Evolutionary conservation across 129 eudicot species (phyloP).

Genomic region (Artemisia argyi): DNA sequence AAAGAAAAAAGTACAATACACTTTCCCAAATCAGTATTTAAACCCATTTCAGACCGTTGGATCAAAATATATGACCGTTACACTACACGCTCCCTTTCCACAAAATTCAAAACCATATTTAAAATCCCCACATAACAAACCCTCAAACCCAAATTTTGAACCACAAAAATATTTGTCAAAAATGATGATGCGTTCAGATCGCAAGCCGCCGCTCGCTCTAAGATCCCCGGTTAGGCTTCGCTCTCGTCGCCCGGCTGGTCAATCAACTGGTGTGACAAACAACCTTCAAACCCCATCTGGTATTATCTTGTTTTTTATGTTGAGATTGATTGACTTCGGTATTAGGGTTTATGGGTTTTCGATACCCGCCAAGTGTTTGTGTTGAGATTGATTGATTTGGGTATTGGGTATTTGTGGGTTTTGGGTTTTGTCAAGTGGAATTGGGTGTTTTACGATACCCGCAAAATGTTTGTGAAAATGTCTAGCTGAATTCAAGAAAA

Average conservation of each 20-base stretch:
- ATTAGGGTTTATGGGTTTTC: neutral
- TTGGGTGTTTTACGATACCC: neutral
- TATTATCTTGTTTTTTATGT: neutral
- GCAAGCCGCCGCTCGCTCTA: slow-evolving; percentile 69
- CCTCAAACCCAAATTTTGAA: slow-evolving; percentile 12
- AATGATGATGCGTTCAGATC: slow-evolving; percentile 64
- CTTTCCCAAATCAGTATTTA: neutral
- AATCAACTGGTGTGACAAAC: slow-evolving; percentile 30
- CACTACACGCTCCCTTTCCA: slow-evolving; percentile 21
- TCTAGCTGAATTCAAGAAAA: neutral
- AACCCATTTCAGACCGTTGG: slow-evolving; percentile 25
- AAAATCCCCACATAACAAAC: slow-evolving; percentile 12
- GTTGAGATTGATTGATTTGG: neutral
- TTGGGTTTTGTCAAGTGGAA: neutral
- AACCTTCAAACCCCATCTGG: slow-evolving; percentile 51
- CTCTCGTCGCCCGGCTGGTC: slow-evolving; percentile 50
- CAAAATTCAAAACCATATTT: slow-evolving; percentile 16
- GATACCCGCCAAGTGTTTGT: slow-evolving; percentile 15
- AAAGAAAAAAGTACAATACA: neutral
- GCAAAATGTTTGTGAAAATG: slow-evolving; percentile 25
- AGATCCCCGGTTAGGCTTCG: slow-evolving; percentile 87
- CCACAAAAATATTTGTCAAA: slow-evolving; percentile 24
- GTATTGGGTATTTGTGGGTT: neutral
- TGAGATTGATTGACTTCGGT: neutral
- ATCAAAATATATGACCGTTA: slow-evolving; percentile 31